phyloP scores from a whole-genome alignment of 495 filamentous ascomycete genomes.

The Clavariopsis aquatica region DNA sequence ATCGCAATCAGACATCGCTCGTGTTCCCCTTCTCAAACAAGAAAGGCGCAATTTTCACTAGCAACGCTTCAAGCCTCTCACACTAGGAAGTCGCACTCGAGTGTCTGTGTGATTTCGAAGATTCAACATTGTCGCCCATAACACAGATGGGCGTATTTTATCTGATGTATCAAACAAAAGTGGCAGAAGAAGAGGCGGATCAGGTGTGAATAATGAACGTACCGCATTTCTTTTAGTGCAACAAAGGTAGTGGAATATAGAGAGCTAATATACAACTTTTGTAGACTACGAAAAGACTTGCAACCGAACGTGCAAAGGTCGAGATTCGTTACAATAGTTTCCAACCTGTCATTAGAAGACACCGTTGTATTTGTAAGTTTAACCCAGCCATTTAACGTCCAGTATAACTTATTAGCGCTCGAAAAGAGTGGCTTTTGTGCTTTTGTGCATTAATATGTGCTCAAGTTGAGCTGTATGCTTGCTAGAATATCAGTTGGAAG shows the following conservation, averaged over 20 bases:
- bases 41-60: no score
- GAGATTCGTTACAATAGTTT: conserved; percentile 65
- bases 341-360: conserved; percentile 61
- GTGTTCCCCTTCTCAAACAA: no score
- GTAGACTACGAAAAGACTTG: conserved; percentile 63
- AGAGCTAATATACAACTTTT: no score
- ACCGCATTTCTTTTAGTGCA: conserved; percentile 59
- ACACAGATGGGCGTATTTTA: conserved; percentile 66
- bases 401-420: no score
- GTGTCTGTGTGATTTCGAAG: conserved; percentile 21
- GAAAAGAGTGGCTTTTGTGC: not conserved
- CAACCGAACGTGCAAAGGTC: conserved; percentile 63
- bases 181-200: conserved; percentile 65
- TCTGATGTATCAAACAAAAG: conserved; percentile 64
- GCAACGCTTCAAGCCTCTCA: no score
- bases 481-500: conserved; percentile 28
- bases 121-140: conserved; percentile 50
- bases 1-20: no score
- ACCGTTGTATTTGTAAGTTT: conserved; percentile 41
- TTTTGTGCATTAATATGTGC: not conserved
- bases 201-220: conserved; percentile 64
- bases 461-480: conserved; percentile 58
- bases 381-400: not conserved
- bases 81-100: no score
- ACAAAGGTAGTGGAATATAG: conserved; percentile 53